These are phyloP conservation scores for Schizonepeta tenuifolia DNA, from an alignment of 257 asterid genomes.

Conservation along the genomic window DNA sequence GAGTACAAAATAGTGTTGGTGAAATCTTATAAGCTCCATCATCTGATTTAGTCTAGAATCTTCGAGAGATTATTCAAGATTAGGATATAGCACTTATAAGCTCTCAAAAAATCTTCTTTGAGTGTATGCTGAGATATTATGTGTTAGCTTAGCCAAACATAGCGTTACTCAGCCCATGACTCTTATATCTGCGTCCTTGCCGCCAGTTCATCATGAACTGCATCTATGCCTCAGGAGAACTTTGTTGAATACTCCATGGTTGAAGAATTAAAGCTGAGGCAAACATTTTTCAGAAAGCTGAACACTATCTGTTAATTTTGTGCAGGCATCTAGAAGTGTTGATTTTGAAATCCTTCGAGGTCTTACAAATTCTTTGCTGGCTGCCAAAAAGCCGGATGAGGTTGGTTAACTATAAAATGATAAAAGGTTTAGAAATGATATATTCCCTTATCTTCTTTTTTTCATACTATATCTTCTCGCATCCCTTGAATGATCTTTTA, in stretches of 20 bases:
- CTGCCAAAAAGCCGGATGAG: constrained; percentile 81
- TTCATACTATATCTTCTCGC: constrained; percentile 26
- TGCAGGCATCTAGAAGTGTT: constrained; percentile 67
- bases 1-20: neutral
- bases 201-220: neutral
- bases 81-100: neutral
- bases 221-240: neutral
- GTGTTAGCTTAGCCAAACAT: constrained; percentile 5
- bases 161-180: neutral
- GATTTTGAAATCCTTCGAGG: constrained; percentile 89
- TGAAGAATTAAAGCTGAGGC: constrained; percentile 13
- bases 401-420: constrained; percentile 46
- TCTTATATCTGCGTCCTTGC: constrained; percentile 5
- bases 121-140: neutral
- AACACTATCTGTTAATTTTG: constrained; percentile 31
- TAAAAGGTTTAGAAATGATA: constrained; percentile 1
- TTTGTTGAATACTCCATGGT: constrained; percentile 16
- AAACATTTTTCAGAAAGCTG: constrained; percentile 22
- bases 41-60: neutral
- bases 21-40: constrained; percentile 16
- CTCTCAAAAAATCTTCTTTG: neutral
- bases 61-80: neutral
- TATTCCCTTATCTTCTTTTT: constrained; percentile 28
- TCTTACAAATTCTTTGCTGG: constrained; percentile 83
- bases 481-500: neutral